phyloP scores from a whole-genome alignment of 345 rosid genomes.

The Erodium maritimum region DNA sequence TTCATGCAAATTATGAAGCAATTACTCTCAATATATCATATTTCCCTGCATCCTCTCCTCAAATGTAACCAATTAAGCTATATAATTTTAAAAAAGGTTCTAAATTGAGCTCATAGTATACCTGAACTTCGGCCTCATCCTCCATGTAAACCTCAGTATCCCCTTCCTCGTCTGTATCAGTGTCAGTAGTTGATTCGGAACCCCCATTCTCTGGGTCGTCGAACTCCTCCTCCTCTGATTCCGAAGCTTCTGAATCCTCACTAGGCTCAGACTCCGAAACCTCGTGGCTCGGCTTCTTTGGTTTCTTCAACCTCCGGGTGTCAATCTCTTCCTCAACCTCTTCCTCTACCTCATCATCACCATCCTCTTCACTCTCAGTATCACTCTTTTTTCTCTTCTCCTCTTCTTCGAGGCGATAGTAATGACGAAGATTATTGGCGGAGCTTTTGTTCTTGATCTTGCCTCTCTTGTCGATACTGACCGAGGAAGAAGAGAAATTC shows the following conservation, averaged over 20 bases:
- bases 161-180: slow-evolving; percentile 52
- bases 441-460: slow-evolving; percentile 33
- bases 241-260: slow-evolving; percentile 8
- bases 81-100: neutral
- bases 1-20: no score
- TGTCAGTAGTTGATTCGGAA: slow-evolving; percentile 37
- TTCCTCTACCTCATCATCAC: slow-evolving; percentile 13
- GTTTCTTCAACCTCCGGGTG: neutral
- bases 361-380: slow-evolving; percentile 12
- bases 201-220: slow-evolving; percentile 18
- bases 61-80: neutral
- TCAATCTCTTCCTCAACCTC: slow-evolving; percentile 10
- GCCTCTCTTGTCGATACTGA: slow-evolving; percentile 72
- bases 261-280: neutral
- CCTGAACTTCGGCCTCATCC: slow-evolving; percentile 34
- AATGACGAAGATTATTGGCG: slow-evolving; percentile 42
- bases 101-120: slow-evolving; percentile 5
- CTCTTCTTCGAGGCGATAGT: slow-evolving; percentile 40
- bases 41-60: neutral
- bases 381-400: slow-evolving; percentile 15
- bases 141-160: slow-evolving; percentile 33
- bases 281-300: neutral
- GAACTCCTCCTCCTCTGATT: slow-evolving; percentile 10
- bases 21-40: no score
- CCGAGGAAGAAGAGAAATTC: slow-evolving; percentile 38